These are phyloP conservation scores for Boletus semigastroideus DNA, from an alignment of 1,284 basidiomycete genomes.

Conservation along the genomic window DNA sequence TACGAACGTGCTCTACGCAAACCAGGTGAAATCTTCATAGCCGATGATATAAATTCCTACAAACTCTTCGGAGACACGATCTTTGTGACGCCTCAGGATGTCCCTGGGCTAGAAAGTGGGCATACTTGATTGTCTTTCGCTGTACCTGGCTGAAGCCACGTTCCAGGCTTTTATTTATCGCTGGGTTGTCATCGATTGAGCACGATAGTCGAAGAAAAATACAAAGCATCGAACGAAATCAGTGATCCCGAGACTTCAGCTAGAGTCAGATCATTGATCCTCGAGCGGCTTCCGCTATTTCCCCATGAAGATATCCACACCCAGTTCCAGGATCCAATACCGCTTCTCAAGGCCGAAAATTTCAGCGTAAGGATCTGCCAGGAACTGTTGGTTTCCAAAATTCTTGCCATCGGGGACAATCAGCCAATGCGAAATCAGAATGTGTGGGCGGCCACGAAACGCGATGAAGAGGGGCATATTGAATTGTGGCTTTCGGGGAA, in stretches of 20 bases:
- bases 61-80: constrained; percentile 7
- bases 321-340: constrained; percentile 36
- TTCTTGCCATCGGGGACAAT: not conserved
- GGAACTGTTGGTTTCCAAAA: constrained; percentile 5
- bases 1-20: constrained; percentile 57
- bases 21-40: constrained; percentile 41
- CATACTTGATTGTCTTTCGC: not conserved
- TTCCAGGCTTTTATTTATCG: constrained; percentile 58
- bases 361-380: constrained; percentile 4
- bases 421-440: not conserved
- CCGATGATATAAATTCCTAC: constrained; percentile 6
- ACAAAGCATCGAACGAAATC: constrained; percentile 55
- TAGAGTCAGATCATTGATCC: constrained; percentile 57
- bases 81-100: constrained; percentile 6
- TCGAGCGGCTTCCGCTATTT: constrained; percentile 92
- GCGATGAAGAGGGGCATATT: not conserved
- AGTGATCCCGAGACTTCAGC: constrained; percentile 38
- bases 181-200: constrained; percentile 73
- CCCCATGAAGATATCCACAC: constrained; percentile 74
- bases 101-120: not conserved
- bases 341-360: not conserved
- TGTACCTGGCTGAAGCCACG: not conserved
- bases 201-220: constrained; percentile 70
- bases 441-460: constrained; percentile 2
- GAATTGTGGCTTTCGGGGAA: constrained; percentile 8